Evolutionary conservation across 371 early-diverging fungal genomes (phyloP).

Genomic region (Amoeboaphelidium protococcarum): DNA sequence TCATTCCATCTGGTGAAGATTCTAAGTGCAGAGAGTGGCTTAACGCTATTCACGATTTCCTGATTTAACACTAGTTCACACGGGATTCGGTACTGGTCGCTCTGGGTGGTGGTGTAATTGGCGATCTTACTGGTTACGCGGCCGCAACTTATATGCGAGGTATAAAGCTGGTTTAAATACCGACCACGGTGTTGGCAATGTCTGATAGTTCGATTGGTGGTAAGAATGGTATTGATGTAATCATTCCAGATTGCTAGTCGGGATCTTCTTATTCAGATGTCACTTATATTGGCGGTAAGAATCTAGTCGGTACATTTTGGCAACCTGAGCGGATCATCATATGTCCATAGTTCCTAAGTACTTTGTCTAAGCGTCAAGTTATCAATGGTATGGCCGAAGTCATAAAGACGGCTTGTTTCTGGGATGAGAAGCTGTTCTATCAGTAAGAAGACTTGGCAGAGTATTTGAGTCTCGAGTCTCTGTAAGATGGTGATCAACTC

Average conservation of each 20-base stretch:
- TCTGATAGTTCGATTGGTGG: constrained; percentile 93
- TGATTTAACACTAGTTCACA: constrained; percentile 54
- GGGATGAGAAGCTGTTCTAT: constrained; percentile 57
- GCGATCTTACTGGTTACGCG: constrained; percentile 72
- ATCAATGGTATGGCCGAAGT: constrained; percentile 92
- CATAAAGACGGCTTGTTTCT: constrained; percentile 89
- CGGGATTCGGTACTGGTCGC: constrained; percentile 80
- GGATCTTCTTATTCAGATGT: too few species aligned
- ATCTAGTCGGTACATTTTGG: constrained; percentile 87
- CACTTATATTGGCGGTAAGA: too few species aligned
- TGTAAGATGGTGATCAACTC: neutral
- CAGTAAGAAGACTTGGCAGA: constrained; percentile 60
- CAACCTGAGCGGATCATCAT: constrained; percentile 80
- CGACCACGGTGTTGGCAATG: constrained; percentile 89
- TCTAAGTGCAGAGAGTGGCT: constrained; percentile 68
- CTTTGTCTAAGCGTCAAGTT: constrained; percentile 76
- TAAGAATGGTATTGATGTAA: constrained; percentile 87
- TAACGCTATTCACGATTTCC: constrained; percentile 69
- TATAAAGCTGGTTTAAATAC: constrained; percentile 70
- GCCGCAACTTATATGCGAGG: constrained; percentile 96
- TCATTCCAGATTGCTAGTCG: too few species aligned
- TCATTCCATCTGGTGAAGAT: constrained; percentile 68
- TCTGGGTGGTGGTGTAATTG: constrained; percentile 90
- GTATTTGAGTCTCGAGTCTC: constrained; percentile 3
- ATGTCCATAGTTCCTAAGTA: constrained; percentile 54